Evolutionary conservation across 2,329 filamentous ascomycete genomes (phyloP).

Genomic region (Cladosporium sp.): DNA sequence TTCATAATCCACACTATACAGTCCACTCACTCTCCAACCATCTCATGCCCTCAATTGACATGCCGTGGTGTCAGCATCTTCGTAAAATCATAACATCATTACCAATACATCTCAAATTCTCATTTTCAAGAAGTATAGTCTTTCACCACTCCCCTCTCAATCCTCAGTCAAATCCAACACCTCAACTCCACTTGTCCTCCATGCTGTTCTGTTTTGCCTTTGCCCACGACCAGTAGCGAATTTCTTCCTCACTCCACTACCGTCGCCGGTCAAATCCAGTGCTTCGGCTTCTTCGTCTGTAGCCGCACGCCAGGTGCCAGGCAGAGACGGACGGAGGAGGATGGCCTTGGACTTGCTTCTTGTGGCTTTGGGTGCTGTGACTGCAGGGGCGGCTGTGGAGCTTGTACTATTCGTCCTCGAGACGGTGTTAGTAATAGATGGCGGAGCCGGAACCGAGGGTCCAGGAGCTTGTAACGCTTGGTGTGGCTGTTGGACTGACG

Average conservation of each 20-base stretch:
- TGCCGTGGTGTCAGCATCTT: not conserved
- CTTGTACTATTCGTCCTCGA: not conserved
- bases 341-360: slow-evolving; percentile 17
- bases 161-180: slow-evolving; percentile 32
- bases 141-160: not conserved
- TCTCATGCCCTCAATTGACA: no score
- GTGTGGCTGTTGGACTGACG: not conserved
- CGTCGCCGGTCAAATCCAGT: slow-evolving; percentile 27
- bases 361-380: slow-evolving; percentile 5
- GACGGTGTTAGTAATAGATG: not conserved
- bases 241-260: slow-evolving; percentile 17
- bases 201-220: slow-evolving; percentile 18
- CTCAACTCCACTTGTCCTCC: slow-evolving; percentile 33
- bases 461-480: not conserved
- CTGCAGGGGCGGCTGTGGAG: not conserved
- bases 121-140: not conserved
- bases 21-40: no score
- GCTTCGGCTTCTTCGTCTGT: slow-evolving; percentile 23
- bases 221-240: not conserved
- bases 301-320: slow-evolving; percentile 31
- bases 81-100: not conserved
- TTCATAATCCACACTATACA: not conserved
- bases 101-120: not conserved
- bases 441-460: no score
- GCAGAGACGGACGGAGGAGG: slow-evolving; percentile 28